Evolutionary conservation across 2,329 filamentous ascomycete species (phyloP).

Genomic region (Calonectria leucothoes): DNA sequence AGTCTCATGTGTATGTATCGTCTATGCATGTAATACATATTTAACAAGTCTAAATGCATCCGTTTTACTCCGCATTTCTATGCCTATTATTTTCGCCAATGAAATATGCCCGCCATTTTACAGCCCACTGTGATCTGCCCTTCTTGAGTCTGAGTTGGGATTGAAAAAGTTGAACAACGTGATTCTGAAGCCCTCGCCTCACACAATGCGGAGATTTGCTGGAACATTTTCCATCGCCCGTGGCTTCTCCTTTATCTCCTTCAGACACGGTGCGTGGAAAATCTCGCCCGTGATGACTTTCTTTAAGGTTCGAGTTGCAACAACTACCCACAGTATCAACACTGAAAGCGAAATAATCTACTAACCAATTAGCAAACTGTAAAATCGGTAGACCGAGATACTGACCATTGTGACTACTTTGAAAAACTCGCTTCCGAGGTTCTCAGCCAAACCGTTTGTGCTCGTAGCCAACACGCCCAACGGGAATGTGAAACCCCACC

Average conservation of each 20-base stretch:
- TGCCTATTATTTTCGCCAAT: neutral
- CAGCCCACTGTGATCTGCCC: neutral
- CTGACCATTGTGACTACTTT: conserved; percentile 52
- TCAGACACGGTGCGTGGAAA: conserved; percentile 58
- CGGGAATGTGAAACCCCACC: conserved; percentile 62
- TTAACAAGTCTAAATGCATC: neutral
- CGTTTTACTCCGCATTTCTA: neutral
- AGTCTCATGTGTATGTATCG: neutral
- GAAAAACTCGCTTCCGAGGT: conserved; percentile 58
- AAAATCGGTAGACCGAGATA: neutral
- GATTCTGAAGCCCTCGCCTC: conserved; percentile 40
- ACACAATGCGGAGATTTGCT: neutral
- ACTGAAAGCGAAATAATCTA: conserved; percentile 56
- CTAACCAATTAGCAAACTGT: conserved; percentile 16
- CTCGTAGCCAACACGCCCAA: conserved; percentile 58
- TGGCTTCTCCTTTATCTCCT: conserved; percentile 50
- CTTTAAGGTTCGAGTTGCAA: conserved; percentile 52
- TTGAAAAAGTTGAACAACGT: neutral
- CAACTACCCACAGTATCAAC: conserved; percentile 55
- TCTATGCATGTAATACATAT: neutral
- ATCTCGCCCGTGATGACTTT: conserved; percentile 54
- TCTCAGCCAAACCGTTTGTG: conserved; percentile 52
- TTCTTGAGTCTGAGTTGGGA: neutral
- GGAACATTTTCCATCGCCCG: conserved; percentile 29
- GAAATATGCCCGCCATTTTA: neutral